Evolutionary conservation across 257 asterid genomes (phyloP), one percentile per base, ranked within the genome.

Genomic region (Eucommia ulmoides): DNA sequence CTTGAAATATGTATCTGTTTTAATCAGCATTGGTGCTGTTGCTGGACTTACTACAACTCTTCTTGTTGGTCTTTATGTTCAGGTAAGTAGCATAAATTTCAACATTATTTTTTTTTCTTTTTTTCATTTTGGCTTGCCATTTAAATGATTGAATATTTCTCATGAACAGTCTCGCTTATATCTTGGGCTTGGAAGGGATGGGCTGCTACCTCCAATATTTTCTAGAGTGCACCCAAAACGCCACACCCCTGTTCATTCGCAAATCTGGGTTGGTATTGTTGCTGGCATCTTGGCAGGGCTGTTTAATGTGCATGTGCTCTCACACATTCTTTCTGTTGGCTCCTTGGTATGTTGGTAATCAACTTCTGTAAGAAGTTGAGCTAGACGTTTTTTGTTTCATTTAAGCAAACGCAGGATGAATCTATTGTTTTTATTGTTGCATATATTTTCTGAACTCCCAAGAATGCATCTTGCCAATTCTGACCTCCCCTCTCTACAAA

Each of bases 171-270:
- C 96, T 62, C 93, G 98, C 41, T 52, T 89, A 48, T 89, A 89
- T 73, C 93, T 89, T 62, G 98, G 98, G 55, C 73, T 89, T 55
- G 98, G 96, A 70, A 80, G 98, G 65, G 96, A 89, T 61, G 98
- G 98, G 41, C 73, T 89, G 56, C 61, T 89, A 45, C 98, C 96
- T 41, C 63, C 81, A 58, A 52, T 85, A 45, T 82, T 89, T 69
- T 64, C 88, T 54, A 83, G 67, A 74, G 87, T 89, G 57, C 81
- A 89, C 70, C 82, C 81, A 23, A 75, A 45, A 19, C 74, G 82
- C 51, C 96, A 73, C 62, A 85, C 98, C 53, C 98, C 98, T 25
- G 21, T 85, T 54, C 79, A 85, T 65, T 78, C 94, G 33, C 98
- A 89, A 72, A 64, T 85, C 52, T 89, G 94, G 98, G 98, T 82